Evolutionary conservation across 345 rosid genomes (phyloP).

Genomic region (Salix arbutifolia): DNA sequence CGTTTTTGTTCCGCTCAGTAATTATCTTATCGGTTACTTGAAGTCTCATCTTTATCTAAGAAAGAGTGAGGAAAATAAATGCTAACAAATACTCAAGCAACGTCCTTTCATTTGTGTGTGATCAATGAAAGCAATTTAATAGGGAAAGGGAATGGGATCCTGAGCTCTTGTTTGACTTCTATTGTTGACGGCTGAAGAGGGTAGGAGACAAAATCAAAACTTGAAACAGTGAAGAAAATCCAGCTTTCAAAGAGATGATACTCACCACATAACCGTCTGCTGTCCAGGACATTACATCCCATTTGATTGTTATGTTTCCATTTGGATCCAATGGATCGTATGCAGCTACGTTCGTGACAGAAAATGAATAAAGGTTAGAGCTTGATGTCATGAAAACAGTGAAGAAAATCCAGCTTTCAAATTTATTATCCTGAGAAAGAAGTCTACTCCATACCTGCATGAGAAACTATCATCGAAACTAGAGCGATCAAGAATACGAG

Average conservation of each 20-base stretch:
- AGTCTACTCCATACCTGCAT: slow-evolving; percentile 32
- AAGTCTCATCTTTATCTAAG: neutral
- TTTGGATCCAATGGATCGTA: slow-evolving; percentile 26
- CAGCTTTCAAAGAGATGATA: neutral
- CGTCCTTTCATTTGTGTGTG: neutral
- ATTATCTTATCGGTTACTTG: neutral
- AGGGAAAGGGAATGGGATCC: too few relatives aligned
- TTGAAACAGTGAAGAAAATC: too few relatives aligned
- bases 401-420: neutral
- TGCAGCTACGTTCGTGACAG: slow-evolving; percentile 11
- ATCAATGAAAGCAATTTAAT: too few relatives aligned
- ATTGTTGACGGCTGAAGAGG: too few relatives aligned
- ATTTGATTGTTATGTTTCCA: slow-evolving; percentile 29
- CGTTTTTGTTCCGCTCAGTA: neutral
- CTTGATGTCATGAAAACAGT: neutral
- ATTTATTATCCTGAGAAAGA: neutral
- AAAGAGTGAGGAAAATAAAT: neutral
- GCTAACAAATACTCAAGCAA: neutral
- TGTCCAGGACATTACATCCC: slow-evolving; percentile 33
- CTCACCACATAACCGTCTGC: slow-evolving; percentile 42
- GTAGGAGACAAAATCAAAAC: too few relatives aligned
- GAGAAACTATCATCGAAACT: slow-evolving; percentile 25
- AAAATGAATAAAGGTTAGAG: neutral
- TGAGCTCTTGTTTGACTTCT: too few relatives aligned
- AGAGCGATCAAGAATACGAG: slow-evolving; percentile 21